Evolutionary conservation across 192 early-diverging fungal genomes (phyloP), one percentile per base, ranked within the genome.

Genomic region (Phycomyces blakesleeanus): DNA sequence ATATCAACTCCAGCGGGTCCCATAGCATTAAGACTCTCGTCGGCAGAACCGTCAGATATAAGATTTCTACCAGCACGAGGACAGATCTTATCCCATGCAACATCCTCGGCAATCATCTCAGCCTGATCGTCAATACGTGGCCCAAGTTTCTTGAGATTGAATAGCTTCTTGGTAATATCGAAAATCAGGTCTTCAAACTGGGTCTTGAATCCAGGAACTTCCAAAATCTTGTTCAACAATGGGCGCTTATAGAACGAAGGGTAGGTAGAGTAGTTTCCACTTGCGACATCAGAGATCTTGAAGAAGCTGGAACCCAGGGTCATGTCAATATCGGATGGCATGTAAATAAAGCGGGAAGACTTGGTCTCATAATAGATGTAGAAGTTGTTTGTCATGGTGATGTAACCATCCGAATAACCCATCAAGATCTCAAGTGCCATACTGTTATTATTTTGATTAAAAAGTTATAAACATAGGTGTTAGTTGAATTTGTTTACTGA

Each of bases 311-410:
- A 64, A 12, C 77, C 73, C 27, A 78, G 67, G 9, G 71, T 78
- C 20, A 69, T 59, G 26, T 78, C 76, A 47, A 75, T 69, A 27
- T 75, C 73, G 0, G 63, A 67, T 10, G 73, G 59, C 3, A 78
- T 54, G 57, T 63, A 78, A 37, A 52, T 59, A 67, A 71, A 75
- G 38, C 70, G 69, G 24, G 59, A 58, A 2, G 70, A 73, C 15
- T 73, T n/a, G 3, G 70, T 70, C 50, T 78, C 67, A 25, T 73
- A 59, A 39, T 78, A 78, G 51, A 78, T 53, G 26, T 71, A 68
- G 58, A 65, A 78, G 37, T 78, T 75, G 21, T 67, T 69, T 49
- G 64, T 73, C 37, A 60, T 40, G 0, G 37, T 37, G 58, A 67
- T 71, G 55, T 75, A 78, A 2, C 63, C 57, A 40, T 75, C 73